These are phyloP conservation scores for Hygrophila difformis DNA, from an alignment of 257 asterid species.

Conservation along the genomic window DNA sequence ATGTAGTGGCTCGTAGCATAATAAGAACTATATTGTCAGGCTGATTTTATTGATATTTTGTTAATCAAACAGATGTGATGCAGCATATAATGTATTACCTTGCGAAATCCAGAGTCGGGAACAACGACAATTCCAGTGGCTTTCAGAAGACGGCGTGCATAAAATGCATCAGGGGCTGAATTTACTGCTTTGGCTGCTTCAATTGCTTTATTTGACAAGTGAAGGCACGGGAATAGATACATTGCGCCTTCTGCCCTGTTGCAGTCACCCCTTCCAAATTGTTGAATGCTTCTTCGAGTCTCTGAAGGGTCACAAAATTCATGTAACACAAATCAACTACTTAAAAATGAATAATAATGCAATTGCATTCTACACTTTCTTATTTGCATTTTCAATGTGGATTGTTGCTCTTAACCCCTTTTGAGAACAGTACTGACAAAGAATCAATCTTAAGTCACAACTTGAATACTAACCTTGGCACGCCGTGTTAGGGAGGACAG, in stretches of 20 bases:
- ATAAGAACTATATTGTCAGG: no score
- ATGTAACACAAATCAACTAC: neutral
- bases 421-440: neutral
- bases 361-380: no score
- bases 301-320: constrained; percentile 27
- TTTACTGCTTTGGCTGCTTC: constrained; percentile 76
- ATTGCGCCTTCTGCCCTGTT: constrained; percentile 99
- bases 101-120: constrained; percentile 97
- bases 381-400: no score
- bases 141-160: constrained; percentile 63
- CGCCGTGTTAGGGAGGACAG: constrained; percentile 81
- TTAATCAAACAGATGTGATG: neutral
- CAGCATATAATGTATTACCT: constrained; percentile 30
- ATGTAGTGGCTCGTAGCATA: constrained; percentile 17
- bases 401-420: neutral
- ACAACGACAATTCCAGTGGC: constrained; percentile 92
- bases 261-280: constrained; percentile 87
- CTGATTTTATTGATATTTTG: no score
- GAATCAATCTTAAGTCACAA: constrained; percentile 4
- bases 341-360: no score
- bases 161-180: constrained; percentile 66
- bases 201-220: constrained; percentile 70
- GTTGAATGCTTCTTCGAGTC: constrained; percentile 80
- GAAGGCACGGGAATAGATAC: constrained; percentile 82
- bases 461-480: constrained; percentile 61